phyloP scores from a whole-genome alignment of 345 rosid species.

The Nasturtium officinale region DNA sequence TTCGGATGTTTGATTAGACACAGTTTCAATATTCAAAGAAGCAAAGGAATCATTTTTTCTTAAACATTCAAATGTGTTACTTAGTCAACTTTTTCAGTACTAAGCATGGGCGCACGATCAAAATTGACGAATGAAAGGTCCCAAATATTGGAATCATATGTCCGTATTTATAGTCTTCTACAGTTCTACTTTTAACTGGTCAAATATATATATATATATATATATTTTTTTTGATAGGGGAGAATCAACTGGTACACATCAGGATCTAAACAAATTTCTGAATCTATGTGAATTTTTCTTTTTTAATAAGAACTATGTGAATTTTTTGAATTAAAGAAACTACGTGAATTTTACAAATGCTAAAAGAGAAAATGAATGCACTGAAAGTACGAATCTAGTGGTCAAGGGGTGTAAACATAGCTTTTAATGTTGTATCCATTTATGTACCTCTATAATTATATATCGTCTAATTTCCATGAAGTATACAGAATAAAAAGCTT shows the following conservation, averaged over 20 bases:
- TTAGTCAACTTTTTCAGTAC: conserved; percentile 21
- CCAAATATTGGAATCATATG: not conserved
- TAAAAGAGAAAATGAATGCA: not conserved
- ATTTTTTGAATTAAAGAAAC: no score
- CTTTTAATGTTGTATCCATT: not conserved
- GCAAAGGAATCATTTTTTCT: conserved; percentile 20
- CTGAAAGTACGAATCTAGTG: not conserved
- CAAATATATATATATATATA: not conserved
- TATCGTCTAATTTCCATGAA: no score
- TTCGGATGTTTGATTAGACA: not conserved
- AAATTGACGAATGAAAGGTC: not conserved
- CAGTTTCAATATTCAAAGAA: not conserved
- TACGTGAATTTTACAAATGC: not conserved
- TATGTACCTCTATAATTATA: not conserved
- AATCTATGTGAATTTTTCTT: no score
- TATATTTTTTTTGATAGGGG: not conserved
- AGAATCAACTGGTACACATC: not conserved
- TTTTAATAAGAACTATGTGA: no score
- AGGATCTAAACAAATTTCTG: conserved; percentile 6
- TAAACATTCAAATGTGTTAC: conserved; percentile 13
- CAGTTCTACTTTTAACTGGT: not conserved
- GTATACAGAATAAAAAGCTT: not conserved
- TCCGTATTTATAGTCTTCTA: not conserved
- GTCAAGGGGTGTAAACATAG: not conserved
- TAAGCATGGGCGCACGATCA: conserved; percentile 39